A percentile compares a stretch with the other conserved stretches of the same genome.
These are phyloP conservation scores for Corylus heterophylla DNA, from an alignment of 306 rosid species.

Conservation along the genomic window DNA sequence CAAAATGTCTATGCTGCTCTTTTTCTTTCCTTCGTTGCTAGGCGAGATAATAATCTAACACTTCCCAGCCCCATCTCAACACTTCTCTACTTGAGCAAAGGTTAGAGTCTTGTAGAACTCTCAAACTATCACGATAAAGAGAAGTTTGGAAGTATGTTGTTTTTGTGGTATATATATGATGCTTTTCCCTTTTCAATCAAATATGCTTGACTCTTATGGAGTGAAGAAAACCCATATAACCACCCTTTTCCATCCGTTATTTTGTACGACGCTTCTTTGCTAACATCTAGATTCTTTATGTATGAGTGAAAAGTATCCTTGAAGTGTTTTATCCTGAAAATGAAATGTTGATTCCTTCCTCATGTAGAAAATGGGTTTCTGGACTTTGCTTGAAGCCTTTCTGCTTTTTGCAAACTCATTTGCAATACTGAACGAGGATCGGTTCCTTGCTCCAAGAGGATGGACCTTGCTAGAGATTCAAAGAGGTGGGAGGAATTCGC, in stretches of 20 bases:
- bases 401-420: constrained; percentile 70
- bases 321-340: background rate
- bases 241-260: too few species aligned
- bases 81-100: background rate
- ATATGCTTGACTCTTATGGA: background rate
- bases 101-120: too few species aligned
- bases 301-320: background rate
- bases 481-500: constrained; percentile 51
- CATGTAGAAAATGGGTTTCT: constrained; percentile 60
- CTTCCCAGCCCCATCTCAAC: background rate
- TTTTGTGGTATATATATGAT: background rate
- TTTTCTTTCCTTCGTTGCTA: background rate
- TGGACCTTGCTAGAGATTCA: constrained; percentile 67
- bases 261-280: too few species aligned
- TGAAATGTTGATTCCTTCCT: constrained; percentile 21
- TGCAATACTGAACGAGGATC: constrained; percentile 86
- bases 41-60: background rate
- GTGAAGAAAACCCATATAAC: too few species aligned
- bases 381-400: constrained; percentile 72
- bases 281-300: background rate
- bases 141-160: background rate
- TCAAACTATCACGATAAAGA: background rate
- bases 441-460: constrained; percentile 79
- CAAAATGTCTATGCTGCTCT: background rate
- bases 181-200: background rate